Percentiles rank a stretch among this genome's conserved stretches.
phyloP scores from a whole-genome alignment of 768 basidiomycete species.

The Amanita rubescens region DNA sequence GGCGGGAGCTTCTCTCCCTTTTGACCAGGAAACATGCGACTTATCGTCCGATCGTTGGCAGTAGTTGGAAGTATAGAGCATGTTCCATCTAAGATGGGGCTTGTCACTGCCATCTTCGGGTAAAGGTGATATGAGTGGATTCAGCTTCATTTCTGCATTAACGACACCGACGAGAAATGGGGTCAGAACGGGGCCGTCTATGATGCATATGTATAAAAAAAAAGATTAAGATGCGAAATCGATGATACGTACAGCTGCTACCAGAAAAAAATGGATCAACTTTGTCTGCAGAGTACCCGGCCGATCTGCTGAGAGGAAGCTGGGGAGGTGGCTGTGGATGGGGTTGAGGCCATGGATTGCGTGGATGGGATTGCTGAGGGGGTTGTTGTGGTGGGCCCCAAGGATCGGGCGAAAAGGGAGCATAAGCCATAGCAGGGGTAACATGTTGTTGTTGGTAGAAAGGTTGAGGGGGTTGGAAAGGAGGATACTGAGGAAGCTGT shows the following conservation, averaged over 20 bases:
- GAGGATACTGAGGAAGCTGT: conserved; percentile 9
- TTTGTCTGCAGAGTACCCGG: conserved; percentile 16
- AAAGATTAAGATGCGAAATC: neutral
- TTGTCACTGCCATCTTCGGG: conserved; percentile 31
- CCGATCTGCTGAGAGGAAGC: conserved; percentile 5
- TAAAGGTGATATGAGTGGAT: conserved; percentile 51
- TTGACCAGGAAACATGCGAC: conserved; percentile 54
- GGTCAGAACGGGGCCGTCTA: conserved; percentile 67
- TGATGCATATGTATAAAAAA: conserved; percentile 10
- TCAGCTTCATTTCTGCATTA: conserved; percentile 39
- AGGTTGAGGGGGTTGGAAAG: neutral
- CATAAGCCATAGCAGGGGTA: neutral
- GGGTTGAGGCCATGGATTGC: conserved; percentile 3
- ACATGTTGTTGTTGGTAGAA: neutral
- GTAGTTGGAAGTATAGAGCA: conserved; percentile 56
- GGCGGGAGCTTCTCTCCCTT: conserved; percentile 56
- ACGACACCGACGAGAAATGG: conserved; percentile 50
- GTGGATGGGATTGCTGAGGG: neutral
- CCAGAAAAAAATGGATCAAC: conserved; percentile 26
- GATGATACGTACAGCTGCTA: conserved; percentile 23
- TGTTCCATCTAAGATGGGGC: conserved; percentile 64
- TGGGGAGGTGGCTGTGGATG: conserved; percentile 6
- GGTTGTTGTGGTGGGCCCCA: neutral
- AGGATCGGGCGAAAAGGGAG: conserved; percentile 7
- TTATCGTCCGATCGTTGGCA: conserved; percentile 60